A percentile compares a stretch with the other conserved stretches of the same genome.
Evolutionary conservation across 2,329 filamentous ascomycete genomes (phyloP).

Genomic region (Aureobasidium sp.): DNA sequence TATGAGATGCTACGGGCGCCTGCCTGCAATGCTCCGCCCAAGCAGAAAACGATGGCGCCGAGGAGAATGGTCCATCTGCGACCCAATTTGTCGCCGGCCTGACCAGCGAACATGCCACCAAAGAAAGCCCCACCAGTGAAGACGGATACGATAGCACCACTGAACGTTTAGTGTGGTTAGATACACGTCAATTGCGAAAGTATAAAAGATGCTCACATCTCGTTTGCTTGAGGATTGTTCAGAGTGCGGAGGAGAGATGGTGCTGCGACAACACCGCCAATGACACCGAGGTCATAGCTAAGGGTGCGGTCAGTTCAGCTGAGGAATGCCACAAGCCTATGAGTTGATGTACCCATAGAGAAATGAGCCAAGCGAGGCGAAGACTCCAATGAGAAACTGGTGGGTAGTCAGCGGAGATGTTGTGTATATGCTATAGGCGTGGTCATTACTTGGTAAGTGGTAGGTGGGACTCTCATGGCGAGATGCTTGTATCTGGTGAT

Average conservation of each 20-base stretch:
- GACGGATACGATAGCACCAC: not conserved
- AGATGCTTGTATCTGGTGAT: too few species aligned
- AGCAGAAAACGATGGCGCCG: conserved; percentile 62
- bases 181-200: too few species aligned
- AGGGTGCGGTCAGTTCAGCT: too few species aligned
- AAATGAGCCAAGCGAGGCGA: conserved; percentile 52
- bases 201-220: conserved; percentile 19
- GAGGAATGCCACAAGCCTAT: too few species aligned
- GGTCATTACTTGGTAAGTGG: conserved; percentile 44
- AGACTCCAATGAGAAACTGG: conserved; percentile 48
- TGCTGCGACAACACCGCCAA: conserved; percentile 47
- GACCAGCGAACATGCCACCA: conserved; percentile 58
- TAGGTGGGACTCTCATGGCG: conserved; percentile 47
- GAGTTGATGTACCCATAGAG: conserved; percentile 39
- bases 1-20: conserved; percentile 53
- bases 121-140: conserved; percentile 54
- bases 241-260: conserved; percentile 25
- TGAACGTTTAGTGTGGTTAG: too few species aligned
- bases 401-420: too few species aligned
- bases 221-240: conserved; percentile 19
- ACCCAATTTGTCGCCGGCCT: conserved; percentile 56
- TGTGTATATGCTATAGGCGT: too few species aligned
- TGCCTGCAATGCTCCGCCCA: conserved; percentile 68
- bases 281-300: conserved; percentile 51
- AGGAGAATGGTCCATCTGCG: conserved; percentile 64